A percentile compares a stretch with the other conserved stretches of the same genome.
Evolutionary conservation across 306 rosid species (phyloP).

Genomic region (Comarum palustre): DNA sequence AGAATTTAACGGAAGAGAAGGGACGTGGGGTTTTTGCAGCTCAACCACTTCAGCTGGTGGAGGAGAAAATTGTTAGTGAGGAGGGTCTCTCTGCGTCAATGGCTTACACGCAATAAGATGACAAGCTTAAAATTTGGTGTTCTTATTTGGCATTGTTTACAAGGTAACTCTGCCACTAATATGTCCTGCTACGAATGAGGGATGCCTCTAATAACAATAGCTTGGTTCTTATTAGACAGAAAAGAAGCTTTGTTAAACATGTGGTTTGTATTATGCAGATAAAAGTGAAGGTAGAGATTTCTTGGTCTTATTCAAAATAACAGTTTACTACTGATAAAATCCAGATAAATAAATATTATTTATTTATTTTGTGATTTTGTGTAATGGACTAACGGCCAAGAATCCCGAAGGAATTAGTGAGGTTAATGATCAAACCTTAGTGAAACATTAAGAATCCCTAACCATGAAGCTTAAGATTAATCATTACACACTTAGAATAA

Average conservation of each 20-base stretch:
- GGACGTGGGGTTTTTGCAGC: conserved; percentile 20
- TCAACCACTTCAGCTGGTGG: conserved; percentile 50
- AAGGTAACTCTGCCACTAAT: conserved; percentile 4
- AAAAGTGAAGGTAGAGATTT: not conserved
- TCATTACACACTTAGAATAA: conserved; percentile 3
- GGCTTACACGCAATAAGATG: conserved; percentile 33
- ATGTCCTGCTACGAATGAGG: not conserved
- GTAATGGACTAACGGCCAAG: too few species aligned
- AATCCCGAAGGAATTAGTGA: too few species aligned
- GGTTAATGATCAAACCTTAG: not conserved
- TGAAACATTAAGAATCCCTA: not conserved
- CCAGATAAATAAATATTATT: too few species aligned
- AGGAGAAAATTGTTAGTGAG: conserved; percentile 30
- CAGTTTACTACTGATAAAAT: not conserved
- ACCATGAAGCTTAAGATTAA: not conserved
- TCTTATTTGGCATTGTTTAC: conserved; percentile 4
- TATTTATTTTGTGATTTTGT: too few species aligned
- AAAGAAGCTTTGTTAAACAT: not conserved
- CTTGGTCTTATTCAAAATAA: not conserved
- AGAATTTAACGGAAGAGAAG: conserved; percentile 1
- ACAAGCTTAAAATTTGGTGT: not conserved
- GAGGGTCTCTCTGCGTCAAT: not conserved
- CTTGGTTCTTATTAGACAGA: not conserved
- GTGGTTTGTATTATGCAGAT: not conserved
- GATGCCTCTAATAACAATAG: not conserved